Conservation (phyloP, 352 stramenopile genomes). For the Blastocystis sp. region DNA sequence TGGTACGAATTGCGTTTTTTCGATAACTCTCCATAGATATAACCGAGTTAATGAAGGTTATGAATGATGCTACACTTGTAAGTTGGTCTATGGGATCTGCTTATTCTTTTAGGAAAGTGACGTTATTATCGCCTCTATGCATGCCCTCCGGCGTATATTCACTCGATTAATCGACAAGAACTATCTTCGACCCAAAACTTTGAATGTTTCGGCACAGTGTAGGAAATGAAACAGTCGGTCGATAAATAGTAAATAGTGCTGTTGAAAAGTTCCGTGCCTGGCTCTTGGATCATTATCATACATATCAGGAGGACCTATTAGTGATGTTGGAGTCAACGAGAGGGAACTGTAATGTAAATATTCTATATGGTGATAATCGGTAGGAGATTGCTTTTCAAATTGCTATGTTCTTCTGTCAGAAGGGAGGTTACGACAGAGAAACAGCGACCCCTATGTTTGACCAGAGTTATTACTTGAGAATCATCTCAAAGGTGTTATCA, state of each 20-base stretch:
- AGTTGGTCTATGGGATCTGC: background rate
- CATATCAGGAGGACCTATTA: background rate
- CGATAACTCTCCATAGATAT: constrained; percentile 30
- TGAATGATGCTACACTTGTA: constrained; percentile 45
- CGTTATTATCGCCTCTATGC: constrained; percentile 47
- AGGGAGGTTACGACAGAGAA: constrained; percentile 3
- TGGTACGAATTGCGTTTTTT: background rate
- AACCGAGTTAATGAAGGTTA: background rate
- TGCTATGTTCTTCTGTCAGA: constrained; percentile 33
- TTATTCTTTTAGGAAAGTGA: constrained; percentile 1
- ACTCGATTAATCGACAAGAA: constrained; percentile 55
- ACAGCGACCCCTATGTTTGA: background rate
- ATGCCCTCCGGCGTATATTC: constrained; percentile 39
- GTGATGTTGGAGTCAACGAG: background rate
- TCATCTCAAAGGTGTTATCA: background rate
- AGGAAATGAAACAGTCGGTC: background rate
- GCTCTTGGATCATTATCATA: background rate
- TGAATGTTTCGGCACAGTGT: constrained; percentile 38
- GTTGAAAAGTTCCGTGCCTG: constrained; percentile 48
- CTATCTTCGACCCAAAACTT: constrained; percentile 31
- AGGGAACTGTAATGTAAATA: background rate
- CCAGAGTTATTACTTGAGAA: background rate
- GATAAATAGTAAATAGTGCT: constrained; percentile 18
- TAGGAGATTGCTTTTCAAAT: constrained; percentile 30
- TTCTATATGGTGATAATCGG: background rate